These are phyloP conservation scores for Anthracocystis panici-leucophaei DNA, from an alignment of 1,284 basidiomycete species.

Conservation along the genomic window DNA sequence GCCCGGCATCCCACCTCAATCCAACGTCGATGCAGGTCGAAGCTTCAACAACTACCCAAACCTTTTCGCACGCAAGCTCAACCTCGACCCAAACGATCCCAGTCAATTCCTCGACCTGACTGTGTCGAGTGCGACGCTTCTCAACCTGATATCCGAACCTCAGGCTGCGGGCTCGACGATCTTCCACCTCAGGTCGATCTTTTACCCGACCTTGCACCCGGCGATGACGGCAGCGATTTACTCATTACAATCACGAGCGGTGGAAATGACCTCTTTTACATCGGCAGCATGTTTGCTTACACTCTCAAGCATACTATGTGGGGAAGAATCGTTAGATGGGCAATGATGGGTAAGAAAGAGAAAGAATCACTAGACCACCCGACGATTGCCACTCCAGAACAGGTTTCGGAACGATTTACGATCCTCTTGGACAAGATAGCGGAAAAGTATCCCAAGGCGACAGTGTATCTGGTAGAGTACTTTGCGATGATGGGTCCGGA, in stretches of 20 bases:
- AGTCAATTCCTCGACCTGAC: conserved; percentile 25
- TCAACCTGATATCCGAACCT: conserved; percentile 23
- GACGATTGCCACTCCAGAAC: conserved; percentile 11
- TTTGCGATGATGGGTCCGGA: conserved; percentile 31
- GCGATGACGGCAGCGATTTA: conserved; percentile 20
- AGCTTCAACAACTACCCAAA: conserved; percentile 38
- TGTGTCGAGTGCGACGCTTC: conserved; percentile 30
- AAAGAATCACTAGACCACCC: conserved; percentile 12
- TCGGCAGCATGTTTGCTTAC: conserved; percentile 31
- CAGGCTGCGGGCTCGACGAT: conserved; percentile 20
- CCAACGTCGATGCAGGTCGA: conserved; percentile 24
- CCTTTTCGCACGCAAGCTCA: conserved; percentile 22
- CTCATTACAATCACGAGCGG: conserved; percentile 30
- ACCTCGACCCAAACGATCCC: conserved; percentile 7
- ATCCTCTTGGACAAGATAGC: conserved; percentile 15
- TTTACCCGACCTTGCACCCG: neutral
- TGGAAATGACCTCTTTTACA: conserved; percentile 41
- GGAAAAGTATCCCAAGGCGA: conserved; percentile 15
- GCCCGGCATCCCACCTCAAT: conserved; percentile 29
- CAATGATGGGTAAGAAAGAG: conserved; percentile 7
- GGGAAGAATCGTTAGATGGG: conserved; percentile 15
- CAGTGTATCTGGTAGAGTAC: conserved; percentile 33
- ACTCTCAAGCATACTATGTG: conserved; percentile 27
- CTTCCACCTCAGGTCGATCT: conserved; percentile 24
- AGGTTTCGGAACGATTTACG: conserved; percentile 17